These are phyloP conservation scores for Holtermanniella nyarrowii DNA, from an alignment of 768 basidiomycete genomes.

Conservation along the genomic window DNA sequence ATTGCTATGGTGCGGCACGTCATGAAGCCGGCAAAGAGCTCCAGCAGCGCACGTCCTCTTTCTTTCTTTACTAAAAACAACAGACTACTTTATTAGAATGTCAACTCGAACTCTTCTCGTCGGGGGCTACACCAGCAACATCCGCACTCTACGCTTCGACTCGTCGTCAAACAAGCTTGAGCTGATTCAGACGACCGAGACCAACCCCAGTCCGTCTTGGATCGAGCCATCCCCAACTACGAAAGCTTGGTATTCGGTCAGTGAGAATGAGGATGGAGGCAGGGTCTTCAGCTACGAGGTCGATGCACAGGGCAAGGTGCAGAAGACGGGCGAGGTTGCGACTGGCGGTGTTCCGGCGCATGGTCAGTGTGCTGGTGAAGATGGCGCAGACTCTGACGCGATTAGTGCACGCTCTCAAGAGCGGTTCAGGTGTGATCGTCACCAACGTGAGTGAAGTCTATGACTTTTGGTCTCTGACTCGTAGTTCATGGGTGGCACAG, in stretches of 20 bases:
- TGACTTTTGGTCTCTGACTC: slow-evolving; percentile 1
- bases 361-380: slow-evolving; percentile 40
- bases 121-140: slow-evolving; percentile 46
- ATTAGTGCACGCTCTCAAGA: slow-evolving; percentile 56
- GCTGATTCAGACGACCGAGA: slow-evolving; percentile 32
- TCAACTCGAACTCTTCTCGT: slow-evolving; percentile 30
- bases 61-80: not conserved
- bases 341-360: slow-evolving; percentile 29
- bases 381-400: slow-evolving; percentile 50
- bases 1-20: too few relatives aligned
- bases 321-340: slow-evolving; percentile 36
- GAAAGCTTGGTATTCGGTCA: slow-evolving; percentile 53
- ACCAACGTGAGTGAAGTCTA: slow-evolving; percentile 59
- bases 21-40: too few relatives aligned
- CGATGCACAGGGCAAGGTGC: slow-evolving; percentile 48
- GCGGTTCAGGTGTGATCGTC: slow-evolving; percentile 52
- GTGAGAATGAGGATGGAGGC: slow-evolving; percentile 60
- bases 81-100: not conserved
- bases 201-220: slow-evolving; percentile 55
- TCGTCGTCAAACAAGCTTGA: slow-evolving; percentile 46
- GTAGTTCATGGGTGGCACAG: slow-evolving; percentile 60
- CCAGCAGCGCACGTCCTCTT: slow-evolving; percentile 11
- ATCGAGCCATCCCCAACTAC: slow-evolving; percentile 50
- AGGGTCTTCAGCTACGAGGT: slow-evolving; percentile 53
- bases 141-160: slow-evolving; percentile 59